phyloP scores from a whole-genome alignment of 2,329 filamentous ascomycete genomes.

The Monosporascus sp. region DNA sequence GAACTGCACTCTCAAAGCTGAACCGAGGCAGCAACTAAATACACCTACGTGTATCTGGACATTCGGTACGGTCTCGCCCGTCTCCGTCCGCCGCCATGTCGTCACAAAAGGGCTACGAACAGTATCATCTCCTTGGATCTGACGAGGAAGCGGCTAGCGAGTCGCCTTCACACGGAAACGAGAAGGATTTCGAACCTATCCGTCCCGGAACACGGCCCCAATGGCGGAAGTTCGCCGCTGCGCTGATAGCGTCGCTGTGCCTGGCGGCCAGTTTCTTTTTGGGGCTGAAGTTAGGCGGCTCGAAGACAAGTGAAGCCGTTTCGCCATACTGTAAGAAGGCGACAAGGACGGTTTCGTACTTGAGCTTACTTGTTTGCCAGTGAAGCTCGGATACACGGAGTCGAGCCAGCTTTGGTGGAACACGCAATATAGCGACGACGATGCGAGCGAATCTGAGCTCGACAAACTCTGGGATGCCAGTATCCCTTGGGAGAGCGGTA shows the following conservation, averaged over 20 bases:
- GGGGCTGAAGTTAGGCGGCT: background rate
- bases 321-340: background rate
- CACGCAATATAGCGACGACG: background rate
- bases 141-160: background rate
- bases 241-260: background rate
- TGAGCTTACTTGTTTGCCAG: conserved; percentile 1
- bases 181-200: background rate
- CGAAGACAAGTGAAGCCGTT: background rate
- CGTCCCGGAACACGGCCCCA: background rate
- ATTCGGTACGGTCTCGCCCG: background rate
- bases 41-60: background rate
- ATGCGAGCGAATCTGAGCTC: background rate
- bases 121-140: background rate
- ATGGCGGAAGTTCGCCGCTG: background rate
- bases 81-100: background rate
- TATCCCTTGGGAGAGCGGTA: conserved; percentile 1
- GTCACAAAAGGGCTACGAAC: background rate
- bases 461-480: background rate
- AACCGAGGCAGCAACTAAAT: too few relatives aligned
- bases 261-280: background rate
- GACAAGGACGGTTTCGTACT: background rate
- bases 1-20: too few relatives aligned
- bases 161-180: background rate
- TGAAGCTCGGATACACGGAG: conserved; percentile 13
- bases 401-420: conserved; percentile 1